Evolutionary conservation across 176 grass and related monocot genomes (phyloP).

Genomic region (Avena eriantha): DNA sequence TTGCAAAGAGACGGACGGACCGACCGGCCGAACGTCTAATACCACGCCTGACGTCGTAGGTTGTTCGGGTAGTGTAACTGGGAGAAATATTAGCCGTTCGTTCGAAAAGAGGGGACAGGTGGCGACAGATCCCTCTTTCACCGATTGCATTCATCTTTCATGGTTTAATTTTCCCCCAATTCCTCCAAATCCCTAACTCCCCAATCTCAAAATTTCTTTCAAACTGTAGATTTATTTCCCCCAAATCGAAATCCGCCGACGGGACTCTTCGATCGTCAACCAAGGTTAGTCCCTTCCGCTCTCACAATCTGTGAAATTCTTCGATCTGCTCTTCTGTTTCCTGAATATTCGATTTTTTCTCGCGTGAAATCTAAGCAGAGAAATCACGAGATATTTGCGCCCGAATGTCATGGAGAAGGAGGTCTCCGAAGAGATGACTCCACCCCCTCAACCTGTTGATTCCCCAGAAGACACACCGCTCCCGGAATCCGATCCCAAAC

Average conservation of each 20-base stretch:
- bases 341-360: conserved; percentile 8
- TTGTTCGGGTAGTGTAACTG: neutral
- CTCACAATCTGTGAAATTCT: neutral
- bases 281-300: conserved; percentile 14
- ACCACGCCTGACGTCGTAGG: neutral
- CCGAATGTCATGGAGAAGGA: conserved; percentile 50
- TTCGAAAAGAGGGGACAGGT: conserved; percentile 31
- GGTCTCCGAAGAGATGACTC: conserved; percentile 32
- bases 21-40: neutral
- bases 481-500: conserved; percentile 34
- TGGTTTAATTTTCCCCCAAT: conserved; percentile 38
- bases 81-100: neutral
- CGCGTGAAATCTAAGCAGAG: conserved; percentile 36
- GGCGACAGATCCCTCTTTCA: conserved; percentile 40
- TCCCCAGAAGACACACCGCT: neutral
- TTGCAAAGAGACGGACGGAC: neutral
- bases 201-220: conserved; percentile 44
- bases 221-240: conserved; percentile 20
- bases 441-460: conserved; percentile 31
- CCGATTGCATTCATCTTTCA: conserved; percentile 25
- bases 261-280: conserved; percentile 32
- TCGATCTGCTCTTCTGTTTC: conserved; percentile 33
- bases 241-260: conserved; percentile 30
- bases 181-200: conserved; percentile 43
- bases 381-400: conserved; percentile 35